Evolutionary conservation across 805 yeast species (phyloP).

Genomic region (Ogataea thermomethanolica): DNA sequence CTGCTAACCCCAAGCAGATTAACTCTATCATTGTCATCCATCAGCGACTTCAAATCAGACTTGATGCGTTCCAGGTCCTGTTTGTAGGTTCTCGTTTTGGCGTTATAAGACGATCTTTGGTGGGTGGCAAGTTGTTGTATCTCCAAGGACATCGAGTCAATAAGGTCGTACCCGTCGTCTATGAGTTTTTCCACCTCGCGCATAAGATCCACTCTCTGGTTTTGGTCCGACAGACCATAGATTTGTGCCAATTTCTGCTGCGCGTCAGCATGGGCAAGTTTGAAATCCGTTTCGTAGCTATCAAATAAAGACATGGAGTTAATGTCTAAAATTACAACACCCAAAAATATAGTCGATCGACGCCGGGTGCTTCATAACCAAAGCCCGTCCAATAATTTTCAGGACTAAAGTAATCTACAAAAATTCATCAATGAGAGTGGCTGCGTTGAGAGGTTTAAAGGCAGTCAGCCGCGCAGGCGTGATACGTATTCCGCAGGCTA

Average conservation of each 20-base stretch:
- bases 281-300: conserved; percentile 68
- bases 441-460: not conserved
- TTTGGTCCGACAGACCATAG: conserved; percentile 41
- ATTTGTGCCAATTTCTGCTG: conserved; percentile 59
- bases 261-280: conserved; percentile 67
- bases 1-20: conserved; percentile 64
- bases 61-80: conserved; percentile 56
- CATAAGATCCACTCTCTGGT: conserved; percentile 51
- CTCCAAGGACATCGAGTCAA: conserved; percentile 87
- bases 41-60: conserved; percentile 47
- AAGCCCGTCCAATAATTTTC: conserved; percentile 10
- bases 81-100: conserved; percentile 71
- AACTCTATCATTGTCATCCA: conserved; percentile 70
- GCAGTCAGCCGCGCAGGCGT: not conserved
- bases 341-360: conserved; percentile 6
- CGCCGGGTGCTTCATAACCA: conserved; percentile 13
- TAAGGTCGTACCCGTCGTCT: conserved; percentile 77
- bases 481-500: not conserved
- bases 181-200: conserved; percentile 60
- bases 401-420: conserved; percentile 10
- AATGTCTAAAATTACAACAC: not conserved
- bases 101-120: conserved; percentile 65
- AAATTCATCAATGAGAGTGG: not conserved
- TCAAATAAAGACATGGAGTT: conserved; percentile 44
- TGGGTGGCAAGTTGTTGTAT: conserved; percentile 79